Evolutionary conservation across 495 filamentous ascomycete genomes (phyloP), one percentile per base, ranked within the genome.

Genomic region (Daldinia childiae): DNA sequence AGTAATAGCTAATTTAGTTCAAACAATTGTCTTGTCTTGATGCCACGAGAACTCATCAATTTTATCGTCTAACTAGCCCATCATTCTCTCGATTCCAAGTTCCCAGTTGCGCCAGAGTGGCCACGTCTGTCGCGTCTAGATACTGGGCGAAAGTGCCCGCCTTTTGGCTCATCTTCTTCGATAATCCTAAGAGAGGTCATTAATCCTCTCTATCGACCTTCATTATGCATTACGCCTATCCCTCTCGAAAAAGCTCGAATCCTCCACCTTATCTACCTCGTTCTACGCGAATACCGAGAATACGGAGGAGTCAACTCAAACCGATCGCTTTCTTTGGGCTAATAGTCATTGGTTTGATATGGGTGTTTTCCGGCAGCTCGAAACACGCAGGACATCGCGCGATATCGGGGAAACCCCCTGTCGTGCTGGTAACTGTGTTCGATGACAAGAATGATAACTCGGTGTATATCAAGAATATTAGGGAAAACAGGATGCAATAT

Each of bases 161-260:
- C 58, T 63, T 55, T 58, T 48, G 58, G 34, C 61, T 62, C 51
- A 58, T 50, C 27, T 51, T 56, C 27, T 29, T 34, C 15, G 17
- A 58, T 55, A 30, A 12, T 58, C 17, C 45, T 6, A 43, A 52
- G 38, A 61, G 62, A 52, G 50, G 36, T n/a, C 19, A 29, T 29
- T 21, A 21, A 45, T 27, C 38, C 61, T 60, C 62, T 39, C 36
- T n/a, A 51, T 58, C 39, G 64, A 29, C 58, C 79, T 74, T 69
- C 58, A 81, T 71, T 67, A 98, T 98, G 95, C 95, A 98, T 76
- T 94, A 94, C 84, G 95, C 95, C 61, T 82, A 95, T 67, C 94
- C 94, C 62, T 89, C 93, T 64, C 90, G 93, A 75, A 95, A 92
- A 80, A 88, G 88, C 72, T 92, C 90, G 63, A 86, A 89, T 72